Base-by-base conservation (phyloP, 352 stramenopile species). In the Pythium graminicola region DNA sequence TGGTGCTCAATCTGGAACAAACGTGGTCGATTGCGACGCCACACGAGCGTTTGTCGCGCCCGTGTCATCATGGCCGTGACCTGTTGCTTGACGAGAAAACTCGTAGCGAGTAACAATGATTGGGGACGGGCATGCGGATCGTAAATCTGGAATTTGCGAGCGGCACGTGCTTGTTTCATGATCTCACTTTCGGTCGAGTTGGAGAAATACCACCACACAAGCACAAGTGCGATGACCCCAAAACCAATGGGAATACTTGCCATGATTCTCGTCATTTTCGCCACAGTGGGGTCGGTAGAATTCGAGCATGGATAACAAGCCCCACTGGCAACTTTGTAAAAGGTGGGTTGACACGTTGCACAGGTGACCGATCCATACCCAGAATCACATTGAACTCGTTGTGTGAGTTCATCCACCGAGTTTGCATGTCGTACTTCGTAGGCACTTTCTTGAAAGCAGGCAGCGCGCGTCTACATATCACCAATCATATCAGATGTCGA, bases 281-380 rank as follows among this genome's bases (percentile, higher is more conserved):
- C 65, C 3, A 87, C 66, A 0, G 60, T 35, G 0, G 72, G 64
- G 42, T 85, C 70, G 0, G 61, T 60, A 4, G 70, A 60, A 28
- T 81, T 68, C 0, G 62, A 69, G 46, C 76, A 87, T 2, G 52
- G 71, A 70, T 70, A 82, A 68, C 76, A 87, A 11, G 62, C 66
- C 11, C 76, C 73, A 47, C 70, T 84, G 1, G 76, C 72, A 14
- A 70, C 64, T 49, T 82, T 85, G 60, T 87, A 87, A 47, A 67
- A 87, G 1, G 51, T 58, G 10, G 57, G 46, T 6, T 45, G 8
- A 27, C 76, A 87, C 1, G 60, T 74, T 2, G 76, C 61, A 28
- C 76, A 85, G 33, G 77, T 77, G 3, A 84, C 54, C 4, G 68
- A 73, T 1, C 43, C 44, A 33, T 87, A 85, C 0, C 76, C 76